Evolutionary conservation across 2,329 filamentous ascomycete species (phyloP).

Genomic region (Claviceps africana): DNA sequence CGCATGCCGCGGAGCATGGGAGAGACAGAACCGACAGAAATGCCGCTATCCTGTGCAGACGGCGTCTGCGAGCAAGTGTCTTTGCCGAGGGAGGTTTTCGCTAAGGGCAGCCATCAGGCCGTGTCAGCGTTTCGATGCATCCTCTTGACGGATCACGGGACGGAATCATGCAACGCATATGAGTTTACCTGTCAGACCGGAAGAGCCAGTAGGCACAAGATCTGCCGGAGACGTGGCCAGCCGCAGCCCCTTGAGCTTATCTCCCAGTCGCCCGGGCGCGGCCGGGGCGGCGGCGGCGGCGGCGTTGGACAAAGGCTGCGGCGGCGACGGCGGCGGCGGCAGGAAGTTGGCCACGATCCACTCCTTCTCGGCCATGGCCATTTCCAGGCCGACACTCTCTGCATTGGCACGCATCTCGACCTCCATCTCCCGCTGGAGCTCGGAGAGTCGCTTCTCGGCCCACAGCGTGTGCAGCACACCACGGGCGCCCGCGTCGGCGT

Average conservation of each 20-base stretch:
- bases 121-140: background rate
- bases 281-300: conserved; percentile 1
- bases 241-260: conserved; percentile 68
- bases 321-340: conserved; percentile 6
- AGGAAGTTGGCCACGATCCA: conserved; percentile 74
- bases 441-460: conserved; percentile 68
- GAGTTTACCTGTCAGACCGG: no score
- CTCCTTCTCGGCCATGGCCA: conserved; percentile 68
- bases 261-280: conserved; percentile 46
- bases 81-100: conserved; percentile 21
- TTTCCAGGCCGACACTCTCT: conserved; percentile 72
- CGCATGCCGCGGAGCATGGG: conserved; percentile 13
- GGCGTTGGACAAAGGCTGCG: conserved; percentile 14
- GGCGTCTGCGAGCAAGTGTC: conserved; percentile 20
- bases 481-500: conserved; percentile 56
- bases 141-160: background rate
- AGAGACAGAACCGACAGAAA: conserved; percentile 23
- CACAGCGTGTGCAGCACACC: conserved; percentile 82
- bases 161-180: background rate
- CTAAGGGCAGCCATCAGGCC: conserved; percentile 7
- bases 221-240: conserved; percentile 60
- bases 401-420: conserved; percentile 57
- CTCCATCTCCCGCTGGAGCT: conserved; percentile 64
- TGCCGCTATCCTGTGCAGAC: conserved; percentile 18
- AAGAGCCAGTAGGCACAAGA: conserved; percentile 40